A percentile compares a stretch with the other conserved stretches of the same genome.
phyloP scores from a whole-genome alignment of 352 stramenopile genomes.

The Globisporangium irregulare region DNA sequence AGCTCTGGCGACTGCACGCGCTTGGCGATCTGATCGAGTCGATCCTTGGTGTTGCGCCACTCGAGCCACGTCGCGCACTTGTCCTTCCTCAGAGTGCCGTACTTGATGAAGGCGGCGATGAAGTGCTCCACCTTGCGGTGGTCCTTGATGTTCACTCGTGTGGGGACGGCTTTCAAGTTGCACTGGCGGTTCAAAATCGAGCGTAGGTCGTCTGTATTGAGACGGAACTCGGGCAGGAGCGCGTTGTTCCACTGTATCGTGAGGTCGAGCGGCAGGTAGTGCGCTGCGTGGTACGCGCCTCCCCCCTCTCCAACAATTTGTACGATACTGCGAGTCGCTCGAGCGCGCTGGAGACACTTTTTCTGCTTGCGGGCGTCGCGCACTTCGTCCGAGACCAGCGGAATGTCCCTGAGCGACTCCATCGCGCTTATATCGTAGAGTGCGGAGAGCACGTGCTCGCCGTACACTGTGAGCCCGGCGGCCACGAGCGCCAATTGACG shows the following conservation, averaged over 20 bases:
- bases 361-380: conserved; percentile 7
- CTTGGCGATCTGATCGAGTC: conserved; percentile 5
- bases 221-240: neutral
- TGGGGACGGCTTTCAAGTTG: conserved; percentile 8
- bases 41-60: conserved; percentile 11
- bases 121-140: conserved; percentile 17
- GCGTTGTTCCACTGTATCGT: conserved; percentile 18
- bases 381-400: conserved; percentile 13
- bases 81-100: neutral
- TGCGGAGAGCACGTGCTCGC: conserved; percentile 5
- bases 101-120: conserved; percentile 10
- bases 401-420: conserved; percentile 9
- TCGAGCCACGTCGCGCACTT: conserved; percentile 8
- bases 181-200: conserved; percentile 11
- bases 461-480: conserved; percentile 5
- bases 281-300: conserved; percentile 7
- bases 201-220: neutral
- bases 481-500: conserved; percentile 14
- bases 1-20: conserved; percentile 8
- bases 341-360: conserved; percentile 7
- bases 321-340: neutral
- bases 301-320: neutral
- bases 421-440: conserved; percentile 6
- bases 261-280: conserved; percentile 15
- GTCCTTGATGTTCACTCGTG: conserved; percentile 11